Evolutionary conservation across 306 rosid genomes (phyloP).

Genomic region (Erythrophleum fordii): DNA sequence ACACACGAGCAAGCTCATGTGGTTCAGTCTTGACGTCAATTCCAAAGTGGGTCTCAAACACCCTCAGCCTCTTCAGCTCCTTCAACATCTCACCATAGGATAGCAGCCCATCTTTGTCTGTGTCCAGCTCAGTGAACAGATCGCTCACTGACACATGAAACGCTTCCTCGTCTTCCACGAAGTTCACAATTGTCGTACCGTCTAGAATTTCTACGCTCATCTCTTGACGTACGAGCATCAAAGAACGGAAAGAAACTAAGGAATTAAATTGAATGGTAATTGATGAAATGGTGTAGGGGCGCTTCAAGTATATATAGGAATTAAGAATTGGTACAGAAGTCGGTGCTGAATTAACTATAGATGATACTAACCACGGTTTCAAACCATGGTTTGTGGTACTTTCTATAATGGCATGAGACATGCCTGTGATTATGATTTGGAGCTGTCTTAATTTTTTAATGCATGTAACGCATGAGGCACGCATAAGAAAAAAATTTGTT

Average conservation of each 20-base stretch:
- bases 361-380: neutral
- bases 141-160: slow-evolving; percentile 33
- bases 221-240: neutral
- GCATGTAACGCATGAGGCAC: no score
- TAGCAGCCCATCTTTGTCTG: slow-evolving; percentile 49
- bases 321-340: no score
- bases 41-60: slow-evolving; percentile 65
- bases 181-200: slow-evolving; percentile 51
- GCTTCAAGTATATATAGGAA: neutral
- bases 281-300: neutral
- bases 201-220: slow-evolving; percentile 67
- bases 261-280: neutral
- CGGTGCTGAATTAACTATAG: no score
- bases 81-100: slow-evolving; percentile 62
- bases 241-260: neutral
- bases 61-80: slow-evolving; percentile 59
- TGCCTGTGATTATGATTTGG: no score
- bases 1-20: slow-evolving; percentile 43
- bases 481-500: no score
- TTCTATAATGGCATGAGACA: no score
- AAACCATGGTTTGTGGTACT: neutral
- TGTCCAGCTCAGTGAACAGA: slow-evolving; percentile 57
- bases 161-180: slow-evolving; percentile 64
- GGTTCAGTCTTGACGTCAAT: slow-evolving; percentile 52
- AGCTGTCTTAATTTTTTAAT: no score